phyloP scores from a whole-genome alignment of 225 moss, liverwort and hornwort species.

The Antitrichia curtipendula region DNA sequence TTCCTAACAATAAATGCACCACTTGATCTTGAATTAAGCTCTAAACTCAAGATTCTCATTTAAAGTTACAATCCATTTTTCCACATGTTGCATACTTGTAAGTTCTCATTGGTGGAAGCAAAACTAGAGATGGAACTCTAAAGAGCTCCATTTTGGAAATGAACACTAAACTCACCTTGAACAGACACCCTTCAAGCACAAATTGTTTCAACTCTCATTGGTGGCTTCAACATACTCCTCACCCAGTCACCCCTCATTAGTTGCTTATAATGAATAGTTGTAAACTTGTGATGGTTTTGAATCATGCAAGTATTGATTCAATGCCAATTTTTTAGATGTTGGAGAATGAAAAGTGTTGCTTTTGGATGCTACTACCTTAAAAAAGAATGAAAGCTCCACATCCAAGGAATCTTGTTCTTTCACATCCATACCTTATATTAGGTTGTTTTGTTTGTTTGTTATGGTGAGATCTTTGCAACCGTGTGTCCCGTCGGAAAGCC shows the following conservation, averaged over 20 bases:
- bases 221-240: not conserved
- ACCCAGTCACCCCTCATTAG: not conserved
- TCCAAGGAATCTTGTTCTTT: not conserved
- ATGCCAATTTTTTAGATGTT: not conserved
- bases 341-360: not conserved
- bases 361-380: not conserved
- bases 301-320: not conserved
- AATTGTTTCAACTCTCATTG: not conserved
- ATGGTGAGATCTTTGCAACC: too few species aligned
- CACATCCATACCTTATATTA: not conserved
- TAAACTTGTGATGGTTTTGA: not conserved
- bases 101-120: not conserved
- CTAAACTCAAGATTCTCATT: not conserved
- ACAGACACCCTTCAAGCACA: not conserved
- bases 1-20: not conserved
- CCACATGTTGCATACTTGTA: not conserved
- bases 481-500: too few species aligned
- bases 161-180: not conserved
- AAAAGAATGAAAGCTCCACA: not conserved
- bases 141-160: not conserved
- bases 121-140: not conserved
- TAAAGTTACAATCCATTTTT: not conserved
- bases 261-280: not conserved
- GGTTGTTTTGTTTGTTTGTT: too few species aligned
- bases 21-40: not conserved